These are phyloP conservation scores for Tricharina praecox DNA, from an alignment of 495 filamentous ascomycete genomes.

Conservation along the genomic window DNA sequence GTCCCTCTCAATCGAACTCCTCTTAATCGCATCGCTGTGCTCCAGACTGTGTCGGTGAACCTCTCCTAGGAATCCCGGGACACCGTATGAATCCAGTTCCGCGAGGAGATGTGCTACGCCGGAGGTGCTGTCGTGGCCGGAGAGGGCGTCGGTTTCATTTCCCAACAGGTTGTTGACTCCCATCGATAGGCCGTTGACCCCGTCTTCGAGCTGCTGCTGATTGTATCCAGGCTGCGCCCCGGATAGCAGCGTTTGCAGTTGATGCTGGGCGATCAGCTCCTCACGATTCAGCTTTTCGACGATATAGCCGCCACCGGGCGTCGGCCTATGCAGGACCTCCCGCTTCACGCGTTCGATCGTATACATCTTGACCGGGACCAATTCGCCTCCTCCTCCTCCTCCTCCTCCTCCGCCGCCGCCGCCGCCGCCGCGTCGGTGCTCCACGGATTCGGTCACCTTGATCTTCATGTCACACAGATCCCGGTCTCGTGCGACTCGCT, in stretches of 20 bases:
- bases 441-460: constrained; percentile 56
- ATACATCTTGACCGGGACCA: constrained; percentile 24
- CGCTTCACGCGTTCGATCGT: constrained; percentile 28
- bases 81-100: constrained; percentile 20
- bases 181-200: constrained; percentile 1
- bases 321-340: constrained; percentile 20
- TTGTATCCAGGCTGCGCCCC: not conserved
- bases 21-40: constrained; percentile 73
- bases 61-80: constrained; percentile 29
- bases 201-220: constrained; percentile 1
- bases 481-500: constrained; percentile 55
- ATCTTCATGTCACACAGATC: constrained; percentile 85
- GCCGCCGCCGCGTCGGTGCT: too few relatives aligned
- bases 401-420: too few relatives aligned
- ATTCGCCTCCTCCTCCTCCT: constrained; percentile 8
- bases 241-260: not conserved
- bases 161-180: not conserved
- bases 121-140: too few relatives aligned
- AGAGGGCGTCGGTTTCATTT: too few relatives aligned
- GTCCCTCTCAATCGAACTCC: constrained; percentile 57
- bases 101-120: too few relatives aligned
- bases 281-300: constrained; percentile 1
- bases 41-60: constrained; percentile 60
- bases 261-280: not conserved
- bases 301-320: constrained; percentile 9